Evolutionary conservation across 2,329 filamentous ascomycete genomes (phyloP).

Genomic region (Incumbomyces delicatus): DNA sequence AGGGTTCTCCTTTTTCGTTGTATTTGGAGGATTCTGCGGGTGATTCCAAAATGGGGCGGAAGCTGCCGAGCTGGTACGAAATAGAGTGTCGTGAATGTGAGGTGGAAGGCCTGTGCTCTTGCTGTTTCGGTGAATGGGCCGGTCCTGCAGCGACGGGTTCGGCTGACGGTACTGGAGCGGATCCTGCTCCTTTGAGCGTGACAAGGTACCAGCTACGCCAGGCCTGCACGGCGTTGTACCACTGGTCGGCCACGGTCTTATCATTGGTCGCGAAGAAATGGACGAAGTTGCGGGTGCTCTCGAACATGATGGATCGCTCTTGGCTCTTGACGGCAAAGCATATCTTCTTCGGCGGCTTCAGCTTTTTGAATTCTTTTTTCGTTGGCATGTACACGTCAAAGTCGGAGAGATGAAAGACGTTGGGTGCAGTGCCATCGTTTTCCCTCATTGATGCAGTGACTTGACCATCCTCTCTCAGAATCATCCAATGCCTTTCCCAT

Average conservation of each 20-base stretch:
- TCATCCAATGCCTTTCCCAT: slow-evolving; percentile 80
- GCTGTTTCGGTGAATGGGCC: neutral
- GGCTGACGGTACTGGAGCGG: slow-evolving; percentile 19
- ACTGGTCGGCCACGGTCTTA: slow-evolving; percentile 52
- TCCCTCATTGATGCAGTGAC: slow-evolving; percentile 62
- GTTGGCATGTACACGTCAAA: slow-evolving; percentile 84
- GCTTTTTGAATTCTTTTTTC: slow-evolving; percentile 55
- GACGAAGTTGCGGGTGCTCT: slow-evolving; percentile 74
- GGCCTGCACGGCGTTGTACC: slow-evolving; percentile 60
- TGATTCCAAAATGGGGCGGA: slow-evolving; percentile 58
- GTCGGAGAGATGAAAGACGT: slow-evolving; percentile 77
- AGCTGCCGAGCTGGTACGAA: slow-evolving; percentile 54
- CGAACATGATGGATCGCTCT: slow-evolving; percentile 75
- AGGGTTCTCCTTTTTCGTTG: neutral
- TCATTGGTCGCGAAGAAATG: slow-evolving; percentile 87
- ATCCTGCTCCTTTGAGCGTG: slow-evolving; percentile 54
- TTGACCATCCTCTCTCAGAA: slow-evolving; percentile 64
- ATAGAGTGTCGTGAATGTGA: slow-evolving; percentile 39
- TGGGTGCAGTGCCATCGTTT: slow-evolving; percentile 43
- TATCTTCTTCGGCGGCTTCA: slow-evolving; percentile 74
- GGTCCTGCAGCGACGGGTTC: slow-evolving; percentile 15
- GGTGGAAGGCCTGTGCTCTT: slow-evolving; percentile 5
- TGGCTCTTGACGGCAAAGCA: slow-evolving; percentile 89
- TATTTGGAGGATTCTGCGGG: slow-evolving; percentile 20
- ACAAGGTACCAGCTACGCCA: slow-evolving; percentile 93